Base-by-base conservation (phyloP, 1,284 basidiomycete species). In the Sanghuangporus weigelae region DNA sequence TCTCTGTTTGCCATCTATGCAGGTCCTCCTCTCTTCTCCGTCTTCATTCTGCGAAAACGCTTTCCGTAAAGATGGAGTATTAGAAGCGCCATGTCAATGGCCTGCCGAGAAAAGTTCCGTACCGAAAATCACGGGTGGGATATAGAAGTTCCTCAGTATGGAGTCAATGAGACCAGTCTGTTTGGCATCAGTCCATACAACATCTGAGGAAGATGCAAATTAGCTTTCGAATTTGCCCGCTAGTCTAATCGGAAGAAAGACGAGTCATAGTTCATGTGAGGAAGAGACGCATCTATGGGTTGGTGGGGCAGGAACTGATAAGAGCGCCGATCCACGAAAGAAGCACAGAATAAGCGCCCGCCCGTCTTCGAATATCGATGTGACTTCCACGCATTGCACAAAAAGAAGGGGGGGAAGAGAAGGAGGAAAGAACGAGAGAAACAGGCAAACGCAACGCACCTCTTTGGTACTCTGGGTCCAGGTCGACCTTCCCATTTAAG, bases 1-100 rank as follows among this genome's bases (percentile, higher is more conserved):
- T 50, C 89, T 77, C 75, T 90, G 89, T 70, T 91, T 92, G 4
- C 89, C 89, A 67, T 91, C 90, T 12, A 91, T 87, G 67, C 90
- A 92, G 57, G 85, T 74, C 63, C 82, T 74, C n/a, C 81, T 73
- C 48, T 77, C 75, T 55, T 81, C 78, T 0, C 81, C 84, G 0
- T 85, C 83, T 10, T 84, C 81, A 60, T 84, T 81, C 21, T 68
- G 72, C 54, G 74, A 74, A 1, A 87, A 78, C 42, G 82, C 82
- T 82, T 63, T 21, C 7, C 44, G n/a, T 16, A n/a, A n/a, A 19
- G 16, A 8, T 46, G 44, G 10, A 21, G 10, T 31, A 16, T 46
- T n/a, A 46, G 44, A 16, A 3, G 10, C 0, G 39, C 44, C 19
- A 23, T 6, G 16, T 11, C 16, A 21, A 44, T 39, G 40, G 38